Conservation (phyloP, 2,329 filamentous ascomycete genomes). For the Exophiala sideris region DNA sequence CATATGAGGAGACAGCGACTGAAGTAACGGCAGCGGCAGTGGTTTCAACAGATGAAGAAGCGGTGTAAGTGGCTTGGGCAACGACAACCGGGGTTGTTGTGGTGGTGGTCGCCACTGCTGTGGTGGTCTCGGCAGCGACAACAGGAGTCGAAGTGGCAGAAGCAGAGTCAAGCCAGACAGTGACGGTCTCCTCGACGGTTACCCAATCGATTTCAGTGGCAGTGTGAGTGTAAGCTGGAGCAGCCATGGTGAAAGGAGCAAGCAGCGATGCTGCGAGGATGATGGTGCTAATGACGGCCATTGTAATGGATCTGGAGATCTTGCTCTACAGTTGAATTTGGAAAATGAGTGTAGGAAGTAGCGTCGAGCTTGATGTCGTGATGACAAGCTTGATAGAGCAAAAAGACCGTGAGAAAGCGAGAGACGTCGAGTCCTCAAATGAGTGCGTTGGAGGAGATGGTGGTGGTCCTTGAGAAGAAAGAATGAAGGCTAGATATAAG, state of each 20-base stretch:
- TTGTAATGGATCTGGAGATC: constrained; percentile 23
- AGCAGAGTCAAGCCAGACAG: constrained; percentile 24
- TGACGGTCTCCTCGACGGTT: constrained; percentile 27
- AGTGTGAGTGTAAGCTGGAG: constrained; percentile 21
- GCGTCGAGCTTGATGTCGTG: constrained; percentile 12
- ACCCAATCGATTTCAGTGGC: constrained; percentile 25
- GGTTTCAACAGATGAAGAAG: constrained; percentile 12
- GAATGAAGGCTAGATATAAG: constrained; percentile 15
- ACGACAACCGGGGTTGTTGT: background rate
- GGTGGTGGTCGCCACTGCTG: constrained; percentile 1
- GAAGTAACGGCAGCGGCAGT: constrained; percentile 13
- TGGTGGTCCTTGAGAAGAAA: background rate
- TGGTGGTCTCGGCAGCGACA: constrained; percentile 1
- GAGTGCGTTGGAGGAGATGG: constrained; percentile 2
- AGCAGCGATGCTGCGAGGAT: constrained; percentile 26
- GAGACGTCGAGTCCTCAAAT: constrained; percentile 19
- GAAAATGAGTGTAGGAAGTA: constrained; percentile 7
- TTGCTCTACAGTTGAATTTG: constrained; percentile 20
- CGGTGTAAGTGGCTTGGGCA: constrained; percentile 5
- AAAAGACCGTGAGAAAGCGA: constrained; percentile 6
- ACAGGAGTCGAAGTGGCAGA: constrained; percentile 8
- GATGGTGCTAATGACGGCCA: constrained; percentile 27
- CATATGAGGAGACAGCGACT: background rate
- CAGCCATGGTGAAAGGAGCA: constrained; percentile 20
- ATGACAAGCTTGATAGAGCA: constrained; percentile 17